Conservation (phyloP, 352 stramenopile genomes). For the Thraustotheca clavata region DNA sequence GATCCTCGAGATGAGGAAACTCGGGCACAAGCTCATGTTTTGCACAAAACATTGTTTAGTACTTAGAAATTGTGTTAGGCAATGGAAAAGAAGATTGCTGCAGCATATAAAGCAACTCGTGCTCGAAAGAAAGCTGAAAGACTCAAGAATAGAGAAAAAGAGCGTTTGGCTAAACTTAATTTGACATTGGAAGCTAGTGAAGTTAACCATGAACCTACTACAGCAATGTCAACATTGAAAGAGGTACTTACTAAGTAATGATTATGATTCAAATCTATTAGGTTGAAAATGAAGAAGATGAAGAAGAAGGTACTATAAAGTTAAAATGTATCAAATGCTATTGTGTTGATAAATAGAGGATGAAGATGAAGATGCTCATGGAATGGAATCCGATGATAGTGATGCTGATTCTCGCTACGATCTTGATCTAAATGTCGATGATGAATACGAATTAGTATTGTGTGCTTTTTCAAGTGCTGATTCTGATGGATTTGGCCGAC, state of each 20-base stretch:
- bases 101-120: slow-evolving; percentile 51
- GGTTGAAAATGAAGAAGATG: slow-evolving; percentile 26
- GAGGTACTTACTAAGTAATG: slow-evolving; percentile 31
- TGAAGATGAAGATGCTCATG: slow-evolving; percentile 36
- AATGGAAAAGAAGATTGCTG: slow-evolving; percentile 62
- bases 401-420: slow-evolving; percentile 35
- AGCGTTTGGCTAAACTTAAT: slow-evolving; percentile 25
- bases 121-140: slow-evolving; percentile 51
- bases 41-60: not conserved
- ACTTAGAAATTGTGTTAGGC: slow-evolving; percentile 7
- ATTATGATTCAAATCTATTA: slow-evolving; percentile 18
- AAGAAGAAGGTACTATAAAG: slow-evolving; percentile 9
- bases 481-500: slow-evolving; percentile 26
- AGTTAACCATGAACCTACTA: slow-evolving; percentile 1
- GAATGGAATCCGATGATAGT: slow-evolving; percentile 33
- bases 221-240: slow-evolving; percentile 57
- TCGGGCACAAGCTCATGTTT: slow-evolving; percentile 24
- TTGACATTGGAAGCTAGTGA: slow-evolving; percentile 17
- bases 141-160: slow-evolving; percentile 41
- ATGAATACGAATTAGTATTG: slow-evolving; percentile 56
- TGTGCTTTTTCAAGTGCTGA: slow-evolving; percentile 51
- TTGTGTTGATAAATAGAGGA: slow-evolving; percentile 17
- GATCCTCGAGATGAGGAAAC: slow-evolving; percentile 45
- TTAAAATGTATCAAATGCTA: not conserved
- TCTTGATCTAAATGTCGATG: slow-evolving; percentile 40